Base-by-base conservation (phyloP, 2,329 filamentous ascomycete species). In the Fusarium foetens region DNA sequence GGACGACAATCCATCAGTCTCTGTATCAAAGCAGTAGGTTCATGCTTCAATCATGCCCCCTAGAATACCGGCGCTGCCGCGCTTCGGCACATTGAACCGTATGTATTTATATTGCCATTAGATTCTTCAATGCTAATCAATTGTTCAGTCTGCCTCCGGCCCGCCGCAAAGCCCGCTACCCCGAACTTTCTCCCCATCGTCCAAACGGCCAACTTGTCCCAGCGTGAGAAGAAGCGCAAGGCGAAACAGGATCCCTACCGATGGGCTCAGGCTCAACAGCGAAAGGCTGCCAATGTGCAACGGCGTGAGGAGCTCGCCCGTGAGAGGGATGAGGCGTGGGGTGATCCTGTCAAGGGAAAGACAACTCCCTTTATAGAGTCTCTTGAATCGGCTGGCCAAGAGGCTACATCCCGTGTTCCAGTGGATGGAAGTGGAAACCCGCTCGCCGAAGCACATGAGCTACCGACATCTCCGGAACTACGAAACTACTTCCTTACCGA, bases 281-380 rank as follows among this genome's bases (percentile, higher is more conserved):
- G 94, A 70, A 97, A 95, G 82, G 90, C 92, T 16, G 93, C 92
- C 73, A 97, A 97, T 79, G 81, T 95, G 49, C 89, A 92, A 78
- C 90, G 94, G 57, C 94, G 92, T 77, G 86, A 89, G 70, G 90
- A 90, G 70, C 87, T 98, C 61, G 82, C 89, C 67, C 84, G 89
- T 71, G 85, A 91, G 79, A 90, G 93, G 66, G 86, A 89, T 65
- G 86, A 86, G 51, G 86, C 86, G 49, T 86, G 92, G 73, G 95
- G 95, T 55, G 89, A 97, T 81, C 93, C 94, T 2, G 86, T 99
- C 71, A 88, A 91, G 76, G 96, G 95, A 78, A 86, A 91, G 66
- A 83, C 88, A 41, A 98, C 96, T 21, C 89, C 94, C 35, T 98
- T 97, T 79, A 84, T 97, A 76, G 88, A 94, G 82, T 95, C 94